Percentiles rank a stretch among this genome's conserved stretches.
Conservation (phyloP, 108 stramenopile genomes). For the Skeletonema grethae region DNA sequence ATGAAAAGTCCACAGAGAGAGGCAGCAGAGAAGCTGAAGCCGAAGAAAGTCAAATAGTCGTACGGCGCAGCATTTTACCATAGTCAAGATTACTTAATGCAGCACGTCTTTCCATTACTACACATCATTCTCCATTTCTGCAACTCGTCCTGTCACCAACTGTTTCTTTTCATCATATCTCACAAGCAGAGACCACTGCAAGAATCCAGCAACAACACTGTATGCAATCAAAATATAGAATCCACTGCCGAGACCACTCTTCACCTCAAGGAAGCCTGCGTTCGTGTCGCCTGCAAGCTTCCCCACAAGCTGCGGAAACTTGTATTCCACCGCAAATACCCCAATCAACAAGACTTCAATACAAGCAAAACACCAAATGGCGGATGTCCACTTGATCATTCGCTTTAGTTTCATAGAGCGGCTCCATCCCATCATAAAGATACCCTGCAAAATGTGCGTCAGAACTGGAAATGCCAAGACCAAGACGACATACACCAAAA, state of each 20-base stretch:
- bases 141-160: background rate
- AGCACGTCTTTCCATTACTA: background rate
- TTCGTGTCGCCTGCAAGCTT: slow-evolving; percentile 48
- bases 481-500: slow-evolving; percentile 36
- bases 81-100: background rate
- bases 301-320: slow-evolving; percentile 42
- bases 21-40: too few relatives aligned
- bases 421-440: slow-evolving; percentile 22
- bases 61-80: too few relatives aligned
- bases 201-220: slow-evolving; percentile 21
- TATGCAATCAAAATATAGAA: slow-evolving; percentile 34
- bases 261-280: slow-evolving; percentile 30
- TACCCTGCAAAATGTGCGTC: slow-evolving; percentile 47
- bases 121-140: background rate
- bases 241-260: slow-evolving; percentile 19
- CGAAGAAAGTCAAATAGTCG: too few relatives aligned
- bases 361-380: slow-evolving; percentile 51
- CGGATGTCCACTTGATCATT: slow-evolving; percentile 29
- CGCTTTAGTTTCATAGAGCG: slow-evolving; percentile 19
- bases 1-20: too few relatives aligned
- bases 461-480: slow-evolving; percentile 38
- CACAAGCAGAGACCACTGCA: slow-evolving; percentile 14
- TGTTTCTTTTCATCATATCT: background rate
- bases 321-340: slow-evolving; percentile 47
- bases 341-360: slow-evolving; percentile 52